Conservation (phyloP, 2,329 filamentous ascomycete species). For the Beauveria varroae region DNA sequence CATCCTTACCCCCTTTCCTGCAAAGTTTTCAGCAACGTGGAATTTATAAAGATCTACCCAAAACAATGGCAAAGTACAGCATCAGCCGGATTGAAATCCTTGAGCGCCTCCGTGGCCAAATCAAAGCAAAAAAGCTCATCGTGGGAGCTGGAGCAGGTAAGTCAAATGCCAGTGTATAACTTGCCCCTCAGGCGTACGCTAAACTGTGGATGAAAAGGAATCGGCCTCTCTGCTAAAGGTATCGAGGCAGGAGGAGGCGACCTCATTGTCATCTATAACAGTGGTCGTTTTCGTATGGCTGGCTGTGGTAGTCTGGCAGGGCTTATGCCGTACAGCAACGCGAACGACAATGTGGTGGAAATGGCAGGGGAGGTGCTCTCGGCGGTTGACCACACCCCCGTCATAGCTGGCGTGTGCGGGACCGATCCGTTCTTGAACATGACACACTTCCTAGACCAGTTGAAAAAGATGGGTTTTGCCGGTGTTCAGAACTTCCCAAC, state of each 20-base stretch:
- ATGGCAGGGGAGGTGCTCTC: conserved; percentile 62
- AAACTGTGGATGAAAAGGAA: conserved; percentile 51
- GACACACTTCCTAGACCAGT: conserved; percentile 48
- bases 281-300: conserved; percentile 65
- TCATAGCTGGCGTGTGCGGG: conserved; percentile 63
- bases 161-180: too few relatives aligned
- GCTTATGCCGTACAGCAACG: conserved; percentile 64
- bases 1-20: too few relatives aligned
- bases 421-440: conserved; percentile 63
- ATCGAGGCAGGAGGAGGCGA: conserved; percentile 62
- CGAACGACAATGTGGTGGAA: conserved; percentile 61
- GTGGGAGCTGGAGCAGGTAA: conserved; percentile 33
- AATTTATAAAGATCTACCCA: too few relatives aligned
- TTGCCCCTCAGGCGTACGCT: conserved; percentile 13
- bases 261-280: conserved; percentile 67
- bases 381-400: conserved; percentile 54
- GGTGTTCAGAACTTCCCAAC: conserved; percentile 71
- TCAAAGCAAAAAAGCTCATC: too few relatives aligned
- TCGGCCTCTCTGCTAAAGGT: conserved; percentile 63
- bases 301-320: conserved; percentile 62
- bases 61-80: too few relatives aligned
- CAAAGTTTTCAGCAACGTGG: too few relatives aligned
- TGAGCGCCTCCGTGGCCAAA: too few relatives aligned
- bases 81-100: too few relatives aligned
- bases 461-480: conserved; percentile 56